Conservation (phyloP, 2,329 filamentous ascomycete genomes). For the Bipolaris zeicola region DNA sequence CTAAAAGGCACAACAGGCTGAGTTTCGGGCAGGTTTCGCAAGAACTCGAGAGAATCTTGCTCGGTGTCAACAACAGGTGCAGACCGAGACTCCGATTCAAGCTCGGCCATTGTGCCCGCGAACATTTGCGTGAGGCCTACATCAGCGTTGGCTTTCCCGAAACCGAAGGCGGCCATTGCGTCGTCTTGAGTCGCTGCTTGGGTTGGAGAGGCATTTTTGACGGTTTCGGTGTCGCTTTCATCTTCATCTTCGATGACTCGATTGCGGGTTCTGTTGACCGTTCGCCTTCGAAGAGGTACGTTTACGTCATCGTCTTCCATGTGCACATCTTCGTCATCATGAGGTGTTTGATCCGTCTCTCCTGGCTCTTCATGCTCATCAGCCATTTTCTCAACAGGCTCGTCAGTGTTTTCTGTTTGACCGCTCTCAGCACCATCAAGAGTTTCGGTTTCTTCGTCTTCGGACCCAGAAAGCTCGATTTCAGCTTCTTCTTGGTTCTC, state of each 20-base stretch:
- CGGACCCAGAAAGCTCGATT: conserved; percentile 33
- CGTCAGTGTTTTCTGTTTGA: conserved; percentile 36
- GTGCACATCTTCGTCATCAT: conserved; percentile 47
- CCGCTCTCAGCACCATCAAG: conserved; percentile 28
- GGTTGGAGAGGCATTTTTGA: conserved; percentile 24
- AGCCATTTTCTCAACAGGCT: conserved; percentile 50
- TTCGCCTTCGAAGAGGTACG: conserved; percentile 59
- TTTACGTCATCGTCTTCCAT: conserved; percentile 51
- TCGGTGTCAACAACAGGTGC: conserved; percentile 41
- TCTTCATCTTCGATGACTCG: conserved; percentile 71
- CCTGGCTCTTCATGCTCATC: conserved; percentile 41
- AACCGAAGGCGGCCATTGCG: conserved; percentile 48
- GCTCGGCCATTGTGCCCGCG: conserved; percentile 81
- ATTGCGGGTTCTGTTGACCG: conserved; percentile 50
- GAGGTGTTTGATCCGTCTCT: conserved; percentile 21
- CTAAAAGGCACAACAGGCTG: conserved; percentile 62
- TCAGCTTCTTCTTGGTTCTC: conserved; percentile 41
- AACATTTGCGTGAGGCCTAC: conserved; percentile 89
- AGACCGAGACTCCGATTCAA: conserved; percentile 50
- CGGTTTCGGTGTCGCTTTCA: conserved; percentile 35
- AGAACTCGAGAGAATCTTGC: conserved; percentile 58
- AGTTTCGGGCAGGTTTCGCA: conserved; percentile 59
- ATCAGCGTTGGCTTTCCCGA: conserved; percentile 47
- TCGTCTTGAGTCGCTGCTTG: conserved; percentile 37
- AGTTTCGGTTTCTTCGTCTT: conserved; percentile 37